Evolutionary conservation across 306 rosid genomes (phyloP).

Genomic region (Lotus japonicus): DNA sequence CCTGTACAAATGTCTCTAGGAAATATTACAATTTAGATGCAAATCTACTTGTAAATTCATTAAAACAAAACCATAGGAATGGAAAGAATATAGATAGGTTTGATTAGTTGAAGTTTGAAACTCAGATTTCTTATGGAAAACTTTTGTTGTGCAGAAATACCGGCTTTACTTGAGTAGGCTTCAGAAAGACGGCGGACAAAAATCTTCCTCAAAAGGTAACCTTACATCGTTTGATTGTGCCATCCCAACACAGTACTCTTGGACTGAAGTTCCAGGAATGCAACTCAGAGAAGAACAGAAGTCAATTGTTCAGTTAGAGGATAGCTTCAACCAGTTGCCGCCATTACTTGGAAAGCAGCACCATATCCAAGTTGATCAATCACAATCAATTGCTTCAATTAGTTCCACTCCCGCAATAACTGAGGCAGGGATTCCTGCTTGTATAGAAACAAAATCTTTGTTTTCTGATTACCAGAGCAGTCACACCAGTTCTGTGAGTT

Average conservation of each 20-base stretch:
- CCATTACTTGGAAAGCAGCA: constrained; percentile 37
- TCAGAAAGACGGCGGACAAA: constrained; percentile 63
- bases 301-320: constrained; percentile 35
- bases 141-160: constrained; percentile 60
- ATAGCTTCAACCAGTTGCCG: constrained; percentile 49
- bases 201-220: constrained; percentile 48
- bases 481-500: constrained; percentile 32
- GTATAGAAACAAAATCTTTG: constrained; percentile 40
- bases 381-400: constrained; percentile 45
- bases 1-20: too few species aligned
- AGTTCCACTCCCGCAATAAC: constrained; percentile 35
- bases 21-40: too few species aligned
- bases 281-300: constrained; percentile 42
- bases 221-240: constrained; percentile 37
- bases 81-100: neutral
- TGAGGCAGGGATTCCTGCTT: constrained; percentile 33
- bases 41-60: too few species aligned
- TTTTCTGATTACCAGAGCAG: constrained; percentile 39
- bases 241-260: constrained; percentile 37
- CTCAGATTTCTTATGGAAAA: constrained; percentile 15
- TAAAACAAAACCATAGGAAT: neutral
- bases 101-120: neutral
- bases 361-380: constrained; percentile 39
- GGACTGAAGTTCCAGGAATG: constrained; percentile 43
- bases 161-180: constrained; percentile 94